Base-by-base conservation (phyloP, 1,139 yeast species). In the Candida mesenterica region DNA sequence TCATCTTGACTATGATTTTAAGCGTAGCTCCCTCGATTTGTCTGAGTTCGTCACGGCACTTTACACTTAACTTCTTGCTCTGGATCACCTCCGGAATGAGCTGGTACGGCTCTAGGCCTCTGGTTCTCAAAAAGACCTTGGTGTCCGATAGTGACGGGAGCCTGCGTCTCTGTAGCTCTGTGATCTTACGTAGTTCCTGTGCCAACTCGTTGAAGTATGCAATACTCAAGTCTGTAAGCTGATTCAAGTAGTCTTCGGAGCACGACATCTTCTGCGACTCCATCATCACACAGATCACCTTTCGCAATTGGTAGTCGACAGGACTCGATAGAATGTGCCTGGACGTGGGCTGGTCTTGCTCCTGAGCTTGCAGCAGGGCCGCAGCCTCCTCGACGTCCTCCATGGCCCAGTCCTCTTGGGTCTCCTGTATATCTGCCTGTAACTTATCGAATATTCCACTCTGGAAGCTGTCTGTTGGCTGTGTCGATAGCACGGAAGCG, bases 111-210 rank as follows among this genome's bases (percentile, higher is more conserved):
- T 63, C 52, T 26, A 87, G 54, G 15, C 68, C 62, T 26, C 54
- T 73, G 56, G 74, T 65, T 30, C 65, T 55, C 15, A 82, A 49
- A 38, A 81, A 55, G 31, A 80, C 52, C 22, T 67, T 62, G 3
- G 83, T 42, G 54, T 87, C 96, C 15, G 67, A 67, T 19, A 76
- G 58, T 0, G 86, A 65, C 0, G 92, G 86, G 19, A 57, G 56
- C 17, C 68, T 61, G 36, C 95, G 68, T 46, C 96, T 65, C 57
- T 88, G 96, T n/a, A 79, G 59, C 40, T 76, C 80, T 3, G 83
- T 70, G 24, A 79, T 57, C 40, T 73, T 72, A 38, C 75, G 77
- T 29, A 87, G 55, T 30, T 71, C 63, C 4, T 57, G 49, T 5
- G 73, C 55, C 34, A 83, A 44, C 19, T 66, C 65, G 43, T 72